A percentile compares a stretch with the other conserved stretches of the same genome.
Conservation (phyloP, 2,329 filamentous ascomycete genomes). For the Pseudonectria buxi region DNA sequence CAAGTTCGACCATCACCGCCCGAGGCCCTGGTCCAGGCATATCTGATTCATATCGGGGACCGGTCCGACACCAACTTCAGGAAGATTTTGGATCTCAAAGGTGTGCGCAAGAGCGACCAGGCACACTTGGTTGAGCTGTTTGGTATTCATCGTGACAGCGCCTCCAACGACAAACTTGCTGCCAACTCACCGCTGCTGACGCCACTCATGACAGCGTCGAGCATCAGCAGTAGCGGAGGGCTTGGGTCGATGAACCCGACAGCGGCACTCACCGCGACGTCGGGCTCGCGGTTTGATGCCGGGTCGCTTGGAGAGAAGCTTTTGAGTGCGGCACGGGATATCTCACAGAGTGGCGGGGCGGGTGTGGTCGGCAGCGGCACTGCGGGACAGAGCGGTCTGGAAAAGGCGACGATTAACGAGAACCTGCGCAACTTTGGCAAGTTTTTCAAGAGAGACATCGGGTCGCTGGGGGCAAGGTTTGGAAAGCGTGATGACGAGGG, state of each 20-base stretch:
- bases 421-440: conserved; percentile 94
- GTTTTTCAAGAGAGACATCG: conserved; percentile 87
- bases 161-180: conserved; percentile 63
- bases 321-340: conserved; percentile 80
- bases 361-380: conserved; percentile 14
- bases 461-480: conserved; percentile 66
- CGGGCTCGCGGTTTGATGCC: conserved; percentile 64
- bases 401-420: conserved; percentile 75
- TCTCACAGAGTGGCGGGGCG: conserved; percentile 49
- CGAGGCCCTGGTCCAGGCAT: conserved; percentile 92
- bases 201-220: conserved; percentile 48
- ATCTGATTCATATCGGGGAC: conserved; percentile 94
- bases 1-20: conserved; percentile 88
- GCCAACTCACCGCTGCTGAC: conserved; percentile 65
- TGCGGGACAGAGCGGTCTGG: conserved; percentile 36
- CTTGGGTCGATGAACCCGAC: conserved; percentile 35
- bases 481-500: conserved; percentile 49
- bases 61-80: conserved; percentile 90
- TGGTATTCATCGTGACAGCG: conserved; percentile 67
- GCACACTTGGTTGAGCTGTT: conserved; percentile 80
- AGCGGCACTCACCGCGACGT: conserved; percentile 33
- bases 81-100: conserved; percentile 93
- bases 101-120: conserved; percentile 79
- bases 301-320: conserved; percentile 78
- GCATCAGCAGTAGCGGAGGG: conserved; percentile 32